Base-by-base conservation (phyloP, 495 filamentous ascomycete genomes). In the Baudoinia panamericana region DNA sequence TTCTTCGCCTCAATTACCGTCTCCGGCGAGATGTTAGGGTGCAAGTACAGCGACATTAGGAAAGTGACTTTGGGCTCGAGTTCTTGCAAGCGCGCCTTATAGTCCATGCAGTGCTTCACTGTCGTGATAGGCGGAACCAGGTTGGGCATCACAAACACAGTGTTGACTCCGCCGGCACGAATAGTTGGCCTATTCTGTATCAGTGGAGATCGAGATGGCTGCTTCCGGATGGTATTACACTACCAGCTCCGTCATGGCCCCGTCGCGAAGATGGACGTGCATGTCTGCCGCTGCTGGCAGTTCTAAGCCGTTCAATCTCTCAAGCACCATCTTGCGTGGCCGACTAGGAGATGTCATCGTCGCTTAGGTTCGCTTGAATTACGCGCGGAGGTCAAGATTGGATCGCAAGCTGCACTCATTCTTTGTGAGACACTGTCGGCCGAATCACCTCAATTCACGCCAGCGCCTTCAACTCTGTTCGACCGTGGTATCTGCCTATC, bases 41-140 rank as follows among this genome's bases (percentile, higher is more conserved):
- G 78, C 25, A 92, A 73, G 56, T 90, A 95, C 19, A 95, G 69
- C 3, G 84, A 81, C 86, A 95, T 93, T 41, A 93, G 71, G 55
- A 75, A 94, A 41, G 70, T 76, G 30, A 94, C 77, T 25, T 72
- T 69, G 0, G 79, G 77, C 34, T 80, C 81, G 48, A 87, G 63
- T 36, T 69, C 65, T 48, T 71, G 62, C 34, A 95, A 69, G 7
- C 66, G 65, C 36, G 67, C 60, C 49, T 79, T 69, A 63, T 93
- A 95, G 37, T 78, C 73, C 13, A 93, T 62, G 20, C 82, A 84
- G 56, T 77, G 72, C 41, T 70, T 63, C 29, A 87, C 78, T 12
- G 73, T 82, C 3, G 76, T 81, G 41, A 90, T 68, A 12, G 82
- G 84, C 10, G 88, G 87, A 16, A 70, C 64, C 36, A 82, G 64